phyloP scores from a whole-genome alignment of 768 basidiomycete species.

The Podaxis sp. region DNA sequence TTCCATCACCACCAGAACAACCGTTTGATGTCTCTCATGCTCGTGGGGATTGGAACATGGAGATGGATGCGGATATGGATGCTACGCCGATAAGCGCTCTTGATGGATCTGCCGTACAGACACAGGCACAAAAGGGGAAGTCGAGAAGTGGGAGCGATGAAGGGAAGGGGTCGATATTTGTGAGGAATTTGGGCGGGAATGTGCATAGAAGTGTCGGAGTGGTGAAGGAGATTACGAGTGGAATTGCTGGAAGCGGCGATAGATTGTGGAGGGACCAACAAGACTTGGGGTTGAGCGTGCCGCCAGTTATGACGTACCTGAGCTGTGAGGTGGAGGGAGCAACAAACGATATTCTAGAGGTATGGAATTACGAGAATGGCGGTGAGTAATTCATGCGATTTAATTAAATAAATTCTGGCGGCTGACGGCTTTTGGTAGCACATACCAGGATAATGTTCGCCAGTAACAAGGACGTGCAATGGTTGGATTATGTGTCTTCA shows the following conservation, averaged over 20 bases:
- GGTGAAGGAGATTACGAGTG: conserved; percentile 53
- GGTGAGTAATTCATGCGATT: conserved; percentile 35
- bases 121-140: conserved; percentile 49
- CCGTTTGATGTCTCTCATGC: conserved; percentile 39
- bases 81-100: conserved; percentile 50
- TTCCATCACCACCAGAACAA: conserved; percentile 50
- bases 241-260: conserved; percentile 17
- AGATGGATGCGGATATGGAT: conserved; percentile 54
- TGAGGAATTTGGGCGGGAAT: conserved; percentile 70
- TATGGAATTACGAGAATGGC: conserved; percentile 67
- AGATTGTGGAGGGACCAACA: conserved; percentile 17
- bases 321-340: conserved; percentile 56
- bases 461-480: conserved; percentile 69
- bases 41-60: conserved; percentile 27
- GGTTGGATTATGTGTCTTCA: conserved; percentile 85
- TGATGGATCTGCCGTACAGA: conserved; percentile 26
- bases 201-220: conserved; percentile 45
- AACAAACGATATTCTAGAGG: conserved; percentile 71
- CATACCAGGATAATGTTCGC: conserved; percentile 66
- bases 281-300: conserved; percentile 47
- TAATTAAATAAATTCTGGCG: not conserved
- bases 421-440: conserved; percentile 32
- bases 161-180: conserved; percentile 27
- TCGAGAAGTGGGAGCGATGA: conserved; percentile 43
- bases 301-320: conserved; percentile 59